phyloP scores from a whole-genome alignment of 441 rosid species.

The Heliophila coronopifolia region DNA sequence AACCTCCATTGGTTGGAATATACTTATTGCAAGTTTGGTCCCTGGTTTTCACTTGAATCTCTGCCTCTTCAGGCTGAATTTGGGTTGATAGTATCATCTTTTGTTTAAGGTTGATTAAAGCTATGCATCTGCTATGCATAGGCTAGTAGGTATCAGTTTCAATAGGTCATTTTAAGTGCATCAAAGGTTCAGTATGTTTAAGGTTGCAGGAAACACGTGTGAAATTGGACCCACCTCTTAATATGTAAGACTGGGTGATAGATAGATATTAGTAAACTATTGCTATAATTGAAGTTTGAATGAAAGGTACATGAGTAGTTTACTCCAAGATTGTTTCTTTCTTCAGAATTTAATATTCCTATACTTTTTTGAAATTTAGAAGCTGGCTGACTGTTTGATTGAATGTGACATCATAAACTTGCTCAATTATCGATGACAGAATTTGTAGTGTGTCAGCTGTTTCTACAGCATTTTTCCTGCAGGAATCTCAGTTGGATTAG shows the following conservation, averaged over 20 bases:
- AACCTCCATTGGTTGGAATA: background rate
- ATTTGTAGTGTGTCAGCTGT: slow-evolving; percentile 32
- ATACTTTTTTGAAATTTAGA: background rate
- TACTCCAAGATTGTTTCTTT: slow-evolving; percentile 23
- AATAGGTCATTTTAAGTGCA: slow-evolving; percentile 8
- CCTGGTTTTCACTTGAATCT: slow-evolving; percentile 13
- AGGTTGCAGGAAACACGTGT: slow-evolving; percentile 72
- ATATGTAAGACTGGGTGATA: slow-evolving; percentile 28
- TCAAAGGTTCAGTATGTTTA: slow-evolving; percentile 31
- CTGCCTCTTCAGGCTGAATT: background rate
- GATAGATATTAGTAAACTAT: background rate
- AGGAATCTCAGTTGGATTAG: slow-evolving; percentile 27
- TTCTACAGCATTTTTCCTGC: slow-evolving; percentile 30
- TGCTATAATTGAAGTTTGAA: slow-evolving; percentile 23
- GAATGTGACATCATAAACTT: slow-evolving; percentile 31
- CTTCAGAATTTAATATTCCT: slow-evolving; percentile 5
- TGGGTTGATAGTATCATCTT: slow-evolving; percentile 7
- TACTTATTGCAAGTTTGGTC: slow-evolving; percentile 1
- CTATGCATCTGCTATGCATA: slow-evolving; percentile 5
- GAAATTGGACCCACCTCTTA: slow-evolving; percentile 45
- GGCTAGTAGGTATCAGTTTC: slow-evolving; percentile 3
- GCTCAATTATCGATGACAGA: slow-evolving; percentile 36
- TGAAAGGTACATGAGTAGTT: too few relatives aligned
- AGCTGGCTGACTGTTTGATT: slow-evolving; percentile 23
- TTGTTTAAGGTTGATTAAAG: background rate